Percentiles rank a stretch among this genome's conserved stretches.
Conservation (phyloP, 1,284 basidiomycete genomes). For the Cutaneotrichosporon sp. region DNA sequence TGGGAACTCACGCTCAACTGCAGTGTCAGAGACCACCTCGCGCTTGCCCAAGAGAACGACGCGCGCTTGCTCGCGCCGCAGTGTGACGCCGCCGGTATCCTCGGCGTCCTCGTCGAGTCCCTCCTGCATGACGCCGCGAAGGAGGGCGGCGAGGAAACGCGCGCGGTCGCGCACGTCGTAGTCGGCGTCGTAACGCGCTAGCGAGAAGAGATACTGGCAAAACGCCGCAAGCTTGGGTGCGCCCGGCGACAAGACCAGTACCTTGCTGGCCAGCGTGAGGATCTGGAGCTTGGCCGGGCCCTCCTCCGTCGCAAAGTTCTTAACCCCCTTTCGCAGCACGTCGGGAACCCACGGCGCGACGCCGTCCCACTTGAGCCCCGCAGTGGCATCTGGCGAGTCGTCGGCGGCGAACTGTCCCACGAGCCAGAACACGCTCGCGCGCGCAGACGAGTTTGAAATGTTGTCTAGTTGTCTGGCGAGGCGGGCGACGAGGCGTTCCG, state of each 20-base stretch:
- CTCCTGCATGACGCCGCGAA: slow-evolving; percentile 51
- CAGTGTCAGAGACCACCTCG: slow-evolving; percentile 26
- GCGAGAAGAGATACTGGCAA: slow-evolving; percentile 65
- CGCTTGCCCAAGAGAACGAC: slow-evolving; percentile 74
- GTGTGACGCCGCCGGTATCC: slow-evolving; percentile 62
- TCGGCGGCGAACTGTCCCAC: slow-evolving; percentile 71
- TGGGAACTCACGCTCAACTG: slow-evolving; percentile 55
- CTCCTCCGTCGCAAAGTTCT: slow-evolving; percentile 65
- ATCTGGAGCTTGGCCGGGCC: slow-evolving; percentile 65
- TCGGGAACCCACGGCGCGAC: slow-evolving; percentile 74
- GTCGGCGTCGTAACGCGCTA: slow-evolving; percentile 80
- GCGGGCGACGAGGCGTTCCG: slow-evolving; percentile 64
- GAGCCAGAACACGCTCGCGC: slow-evolving; percentile 82
- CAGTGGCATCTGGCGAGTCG: slow-evolving; percentile 13
- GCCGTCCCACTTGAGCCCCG: slow-evolving; percentile 48
- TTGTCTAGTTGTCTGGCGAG: slow-evolving; percentile 69
- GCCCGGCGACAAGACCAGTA: slow-evolving; percentile 63
- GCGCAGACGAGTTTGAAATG: slow-evolving; percentile 68
- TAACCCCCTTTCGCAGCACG: slow-evolving; percentile 67
- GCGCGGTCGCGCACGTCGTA: slow-evolving; percentile 86
- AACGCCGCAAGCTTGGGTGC: slow-evolving; percentile 53
- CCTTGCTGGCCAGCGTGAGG: slow-evolving; percentile 74
- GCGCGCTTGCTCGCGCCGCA: slow-evolving; percentile 72
- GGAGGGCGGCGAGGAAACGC: slow-evolving; percentile 67
- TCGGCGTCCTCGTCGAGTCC: slow-evolving; percentile 42